Base-by-base conservation (phyloP, 1,139 yeast species). In the Nadsonia commutata region DNA sequence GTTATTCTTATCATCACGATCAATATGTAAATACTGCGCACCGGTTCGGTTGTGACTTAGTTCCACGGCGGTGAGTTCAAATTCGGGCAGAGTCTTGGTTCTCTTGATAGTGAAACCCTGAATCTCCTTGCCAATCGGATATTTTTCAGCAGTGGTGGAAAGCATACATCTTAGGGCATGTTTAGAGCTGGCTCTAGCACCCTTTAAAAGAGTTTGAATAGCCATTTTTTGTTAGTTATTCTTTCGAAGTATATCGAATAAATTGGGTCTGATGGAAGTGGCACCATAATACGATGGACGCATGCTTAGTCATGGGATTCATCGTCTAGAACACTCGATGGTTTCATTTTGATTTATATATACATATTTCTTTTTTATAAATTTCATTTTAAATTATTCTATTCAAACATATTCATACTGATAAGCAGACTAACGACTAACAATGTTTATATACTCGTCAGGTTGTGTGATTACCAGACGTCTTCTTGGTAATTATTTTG, bases 401-500 rank as follows among this genome's bases (percentile, higher is more conserved):
- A n/a, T n/a, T n/a, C n/a, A n/a, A n/a, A n/a, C n/a, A n/a, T n/a
- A n/a, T n/a, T n/a, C n/a, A n/a, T n/a, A n/a, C n/a, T n/a, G n/a
- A n/a, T n/a, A n/a, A n/a, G n/a, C n/a, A n/a, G n/a, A n/a, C n/a
- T n/a, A n/a, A n/a, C n/a, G n/a, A n/a, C n/a, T n/a, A n/a, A n/a
- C n/a, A n/a, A n/a, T n/a, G n/a, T n/a, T n/a, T n/a, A n/a, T n/a
- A n/a, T n/a, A n/a, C n/a, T n/a, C n/a, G n/a, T n/a, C n/a, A n/a
- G n/a, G n/a, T n/a, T n/a, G n/a, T n/a, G n/a, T 11, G 41, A 49
- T 50, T 66, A 88, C 97, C 98, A 90, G 20, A 90, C 95, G 70
- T 90, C 98, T 67, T 90, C 98, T 67, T 88, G 98, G 63, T 85
- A 88, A 63, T 82, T 76, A 59, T 90, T 90, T 56, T 81, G 81